Evolutionary conservation across 225 moss, liverwort and hornwort genomes (phyloP), one percentile per base, ranked within the genome.

Genomic region (Polytrichum commune): DNA sequence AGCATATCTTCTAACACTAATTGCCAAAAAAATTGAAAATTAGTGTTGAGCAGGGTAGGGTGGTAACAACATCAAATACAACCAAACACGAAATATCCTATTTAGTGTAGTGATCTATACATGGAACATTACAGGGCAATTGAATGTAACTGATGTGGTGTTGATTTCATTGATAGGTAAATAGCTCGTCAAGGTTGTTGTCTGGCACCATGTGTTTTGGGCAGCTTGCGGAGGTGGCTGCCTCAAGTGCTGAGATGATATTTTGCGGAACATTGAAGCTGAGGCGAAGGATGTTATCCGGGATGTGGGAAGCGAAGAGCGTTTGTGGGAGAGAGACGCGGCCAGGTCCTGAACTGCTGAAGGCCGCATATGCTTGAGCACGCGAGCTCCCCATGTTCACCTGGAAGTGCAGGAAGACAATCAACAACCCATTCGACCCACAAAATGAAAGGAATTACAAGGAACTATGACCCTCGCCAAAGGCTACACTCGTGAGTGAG

Each of bases 131-230:
- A 60, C 1, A 60, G n/a, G 9, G 60, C 6, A 24, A 20, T 6
- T 9, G 24, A 60, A 24, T 60, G 24, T 20, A 30, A 6, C 0
- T 60, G 7, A n/a, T 20, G 8, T 6, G 6, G 60, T 60, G 68
- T 74, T 72, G n/a, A 63, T 69, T 26, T 69, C 35, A 75, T 69
- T 56, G 29, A 20, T 55, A 60, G 38, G 26, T 68, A 33, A 8
- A 20, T 60, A 24, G 6, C 20, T 60, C 20, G 1, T 60, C 1
- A 24, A n/a, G 24, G 6, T n/a, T 20, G 24, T 60, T n/a, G n/a
- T 60, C 58, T 20, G n/a, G 58, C 20, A 6, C 58, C 24, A 20
- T 20, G n/a, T 60, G 0, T 35, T 0, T 35, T 0, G 2, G 2
- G 9, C 35, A 35, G 0, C 35, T 35, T 9, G 8, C 8, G 2